phyloP scores from a whole-genome alignment of 139 green algal species.

The Chlorella sp. region DNA sequence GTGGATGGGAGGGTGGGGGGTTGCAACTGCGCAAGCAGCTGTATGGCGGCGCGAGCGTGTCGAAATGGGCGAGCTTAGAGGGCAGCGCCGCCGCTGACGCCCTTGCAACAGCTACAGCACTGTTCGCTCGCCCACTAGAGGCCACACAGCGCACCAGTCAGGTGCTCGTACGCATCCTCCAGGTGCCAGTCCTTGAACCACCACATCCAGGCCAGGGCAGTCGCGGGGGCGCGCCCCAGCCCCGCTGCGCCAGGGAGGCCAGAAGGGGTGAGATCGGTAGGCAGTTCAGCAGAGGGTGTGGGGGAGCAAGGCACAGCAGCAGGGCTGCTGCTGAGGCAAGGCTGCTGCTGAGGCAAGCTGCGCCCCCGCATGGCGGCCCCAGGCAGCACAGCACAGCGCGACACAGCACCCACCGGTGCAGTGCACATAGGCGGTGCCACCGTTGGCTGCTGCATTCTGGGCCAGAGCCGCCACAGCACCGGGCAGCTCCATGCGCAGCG shows the following conservation, averaged over 20 bases:
- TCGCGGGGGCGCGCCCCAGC: slow-evolving; percentile 90
- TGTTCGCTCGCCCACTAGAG: too few relatives aligned
- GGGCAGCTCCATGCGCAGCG: slow-evolving; percentile 68
- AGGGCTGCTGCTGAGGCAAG: too few relatives aligned
- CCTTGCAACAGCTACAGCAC: slow-evolving; percentile 74
- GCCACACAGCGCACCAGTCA: slow-evolving; percentile 21
- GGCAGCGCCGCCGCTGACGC: too few relatives aligned
- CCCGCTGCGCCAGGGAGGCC: slow-evolving; percentile 53
- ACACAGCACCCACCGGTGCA: slow-evolving; percentile 81
- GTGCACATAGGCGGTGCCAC: slow-evolving; percentile 91
- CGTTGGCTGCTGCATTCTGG: slow-evolving; percentile 25
- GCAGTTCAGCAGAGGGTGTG: neutral
- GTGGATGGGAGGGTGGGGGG: neutral
- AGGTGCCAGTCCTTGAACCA: slow-evolving; percentile 85
- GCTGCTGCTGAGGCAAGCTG: too few relatives aligned
- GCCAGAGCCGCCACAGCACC: slow-evolving; percentile 69
- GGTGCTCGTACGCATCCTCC: slow-evolving; percentile 61
- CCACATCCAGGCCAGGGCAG: slow-evolving; percentile 93
- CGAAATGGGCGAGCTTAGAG: too few relatives aligned
- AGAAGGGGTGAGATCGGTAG: neutral
- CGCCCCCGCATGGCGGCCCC: too few relatives aligned
- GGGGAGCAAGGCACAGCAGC: neutral
- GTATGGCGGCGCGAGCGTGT: too few relatives aligned
- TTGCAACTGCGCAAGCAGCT: neutral
- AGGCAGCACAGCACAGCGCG: neutral